phyloP scores from a whole-genome alignment of 257 asterid genomes.

The Fraxinus pennsylvanica region DNA sequence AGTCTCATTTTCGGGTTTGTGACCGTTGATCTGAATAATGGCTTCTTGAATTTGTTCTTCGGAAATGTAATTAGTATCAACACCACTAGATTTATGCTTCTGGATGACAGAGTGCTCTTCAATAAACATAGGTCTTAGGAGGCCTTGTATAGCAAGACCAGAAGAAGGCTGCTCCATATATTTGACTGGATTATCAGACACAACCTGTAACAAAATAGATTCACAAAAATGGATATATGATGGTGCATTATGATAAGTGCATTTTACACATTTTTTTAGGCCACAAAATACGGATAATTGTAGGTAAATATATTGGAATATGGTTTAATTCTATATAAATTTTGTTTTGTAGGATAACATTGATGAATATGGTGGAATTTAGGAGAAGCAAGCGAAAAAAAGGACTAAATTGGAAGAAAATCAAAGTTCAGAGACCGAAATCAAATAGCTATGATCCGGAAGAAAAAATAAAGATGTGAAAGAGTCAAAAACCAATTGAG shows the following conservation, averaged over 20 bases:
- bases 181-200: conserved; percentile 79
- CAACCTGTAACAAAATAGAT: conserved; percentile 51
- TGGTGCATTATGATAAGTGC: neutral
- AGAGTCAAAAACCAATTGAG: too few relatives aligned
- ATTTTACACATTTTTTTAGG: too few relatives aligned
- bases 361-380: too few relatives aligned
- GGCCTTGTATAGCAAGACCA: conserved; percentile 88
- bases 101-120: conserved; percentile 83
- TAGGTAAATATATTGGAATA: too few relatives aligned
- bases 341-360: too few relatives aligned
- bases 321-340: too few relatives aligned
- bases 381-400: too few relatives aligned
- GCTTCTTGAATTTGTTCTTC: conserved; percentile 52
- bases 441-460: too few relatives aligned
- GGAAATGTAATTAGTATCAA: conserved; percentile 31
- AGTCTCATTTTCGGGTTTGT: conserved; percentile 50
- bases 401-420: too few relatives aligned
- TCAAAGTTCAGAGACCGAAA: too few relatives aligned
- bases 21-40: conserved; percentile 60
- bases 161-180: conserved; percentile 91
- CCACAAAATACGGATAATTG: too few relatives aligned
- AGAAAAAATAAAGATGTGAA: too few relatives aligned
- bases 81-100: conserved; percentile 57
- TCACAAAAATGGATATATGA: neutral
- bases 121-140: conserved; percentile 81